Base-by-base conservation (phyloP, 192 early-diverging fungal species). In the Entophlyctis luteolus region DNA sequence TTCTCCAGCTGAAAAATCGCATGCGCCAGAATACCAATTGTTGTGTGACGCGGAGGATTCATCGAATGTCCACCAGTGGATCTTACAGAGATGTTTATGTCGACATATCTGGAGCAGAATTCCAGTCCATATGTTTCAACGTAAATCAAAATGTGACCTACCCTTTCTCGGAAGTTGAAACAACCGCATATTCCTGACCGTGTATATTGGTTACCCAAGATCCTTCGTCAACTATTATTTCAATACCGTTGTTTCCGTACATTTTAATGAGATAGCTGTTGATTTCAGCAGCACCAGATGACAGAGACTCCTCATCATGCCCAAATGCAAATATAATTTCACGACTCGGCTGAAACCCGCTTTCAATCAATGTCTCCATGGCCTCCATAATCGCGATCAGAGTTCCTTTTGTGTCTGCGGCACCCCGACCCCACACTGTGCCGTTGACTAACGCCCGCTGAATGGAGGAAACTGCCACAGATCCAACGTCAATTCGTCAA, bases 171-270 rank as follows among this genome's bases (percentile, higher is more conserved):
- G 65, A 35, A 22, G 63, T 55, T n/a, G 62, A 45, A 33, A 76
- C 65, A 22, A 12, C n/a, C 4, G 77, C 77, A 18, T 76, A 33
- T 1, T 52, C 46, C 28, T 47, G 37, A 20, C 72, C 72, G 16
- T 37, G 10, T 0, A 59, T 23, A 10, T 33, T 27, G 0, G 6
- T 45, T 48, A 77, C 46, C 18, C 60, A 59, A 0, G 65, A 23
- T 1, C 78, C 78, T 62, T 79, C 78, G 55, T 79, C 78, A 23
- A 79, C 62, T 18, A 79, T 49, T 18, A 76, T 42, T 3, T 45
- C 74, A 28, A 79, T 72, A 39, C 54, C 36, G 54, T 10, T 45
- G 10, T 45, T 29, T 3, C 29, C 18, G 49, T 27, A 52, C 49
- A 5, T 5, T 6, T 5, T 52, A 23, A 20, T n/a, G 29, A 4